Conservation (phyloP, 108 stramenopile genomes). For the Fragilaria crotonensis region DNA sequence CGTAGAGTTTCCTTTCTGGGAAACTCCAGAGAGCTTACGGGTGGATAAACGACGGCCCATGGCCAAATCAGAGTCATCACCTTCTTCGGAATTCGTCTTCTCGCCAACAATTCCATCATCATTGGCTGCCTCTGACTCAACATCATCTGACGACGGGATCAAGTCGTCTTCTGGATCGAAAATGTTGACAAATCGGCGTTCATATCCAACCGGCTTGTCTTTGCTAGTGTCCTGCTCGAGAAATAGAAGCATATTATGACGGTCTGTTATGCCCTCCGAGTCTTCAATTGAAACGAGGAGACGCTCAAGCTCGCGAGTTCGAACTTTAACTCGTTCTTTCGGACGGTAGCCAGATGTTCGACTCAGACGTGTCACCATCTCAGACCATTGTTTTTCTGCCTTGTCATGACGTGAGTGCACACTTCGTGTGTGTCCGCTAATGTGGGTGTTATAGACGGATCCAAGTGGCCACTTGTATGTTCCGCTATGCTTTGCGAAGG, state of each 20-base stretch:
- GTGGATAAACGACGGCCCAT: background rate
- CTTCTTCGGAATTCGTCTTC: background rate
- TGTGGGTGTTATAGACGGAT: constrained; percentile 57
- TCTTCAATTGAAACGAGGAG: constrained; percentile 63
- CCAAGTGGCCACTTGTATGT: constrained; percentile 82
- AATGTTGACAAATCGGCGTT: constrained; percentile 47
- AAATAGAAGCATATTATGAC: constrained; percentile 83
- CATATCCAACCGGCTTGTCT: constrained; percentile 64
- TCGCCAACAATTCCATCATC: background rate
- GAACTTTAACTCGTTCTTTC: constrained; percentile 52
- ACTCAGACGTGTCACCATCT: constrained; percentile 43
- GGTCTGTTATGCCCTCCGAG: constrained; percentile 75
- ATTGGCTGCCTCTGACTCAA: background rate
- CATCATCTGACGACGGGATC: background rate
- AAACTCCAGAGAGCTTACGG: background rate
- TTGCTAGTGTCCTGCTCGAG: constrained; percentile 59
- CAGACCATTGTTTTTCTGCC: constrained; percentile 80
- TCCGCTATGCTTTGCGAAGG: constrained; percentile 71
- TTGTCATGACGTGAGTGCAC: constrained; percentile 76
- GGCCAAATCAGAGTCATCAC: constrained; percentile 3
- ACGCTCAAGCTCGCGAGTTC: constrained; percentile 70
- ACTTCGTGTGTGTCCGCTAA: constrained; percentile 64
- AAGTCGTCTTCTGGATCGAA: constrained; percentile 77
- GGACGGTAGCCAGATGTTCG: constrained; percentile 24
- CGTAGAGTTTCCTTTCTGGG: background rate